Evolutionary conservation across 139 green algal species (phyloP).

Genomic region (Deuterostichococcus epilithicus): DNA sequence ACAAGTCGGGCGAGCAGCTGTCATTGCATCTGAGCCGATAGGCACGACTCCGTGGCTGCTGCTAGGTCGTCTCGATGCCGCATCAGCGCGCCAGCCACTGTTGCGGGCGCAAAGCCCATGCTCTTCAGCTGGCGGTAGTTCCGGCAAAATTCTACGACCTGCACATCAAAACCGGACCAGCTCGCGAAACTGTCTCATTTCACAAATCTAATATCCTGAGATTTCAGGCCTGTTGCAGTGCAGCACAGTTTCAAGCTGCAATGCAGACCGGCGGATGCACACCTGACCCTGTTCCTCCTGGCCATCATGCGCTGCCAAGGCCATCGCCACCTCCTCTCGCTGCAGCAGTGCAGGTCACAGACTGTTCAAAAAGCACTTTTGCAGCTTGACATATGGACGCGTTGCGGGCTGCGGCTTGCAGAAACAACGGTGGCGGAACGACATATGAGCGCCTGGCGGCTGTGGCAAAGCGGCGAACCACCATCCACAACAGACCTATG

Average conservation of each 20-base stretch:
- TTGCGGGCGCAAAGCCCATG: not conserved
- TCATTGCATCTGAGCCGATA: not conserved
- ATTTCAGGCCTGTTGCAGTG: not conserved
- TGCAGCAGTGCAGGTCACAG: not conserved
- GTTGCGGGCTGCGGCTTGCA: no score
- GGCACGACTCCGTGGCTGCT: not conserved
- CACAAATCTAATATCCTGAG: no score
- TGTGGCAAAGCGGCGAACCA: no score
- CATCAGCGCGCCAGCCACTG: not conserved
- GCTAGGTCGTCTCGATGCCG: not conserved
- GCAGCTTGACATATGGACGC: no score
- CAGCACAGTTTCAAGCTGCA: not conserved
- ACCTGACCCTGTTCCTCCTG: not conserved
- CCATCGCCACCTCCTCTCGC: slow-evolving; percentile 3
- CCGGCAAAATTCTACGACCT: not conserved
- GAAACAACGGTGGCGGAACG: no score
- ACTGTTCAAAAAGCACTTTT: no score
- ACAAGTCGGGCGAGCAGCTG: no score
- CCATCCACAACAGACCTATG: no score
- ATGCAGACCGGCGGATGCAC: not conserved
- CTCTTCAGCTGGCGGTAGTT: not conserved
- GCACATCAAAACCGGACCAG: not conserved
- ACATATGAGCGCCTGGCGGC: no score
- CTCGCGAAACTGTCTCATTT: not conserved
- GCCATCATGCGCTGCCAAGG: not conserved